Conservation (phyloP, 306 rosid species). For the Acacia confusa region DNA sequence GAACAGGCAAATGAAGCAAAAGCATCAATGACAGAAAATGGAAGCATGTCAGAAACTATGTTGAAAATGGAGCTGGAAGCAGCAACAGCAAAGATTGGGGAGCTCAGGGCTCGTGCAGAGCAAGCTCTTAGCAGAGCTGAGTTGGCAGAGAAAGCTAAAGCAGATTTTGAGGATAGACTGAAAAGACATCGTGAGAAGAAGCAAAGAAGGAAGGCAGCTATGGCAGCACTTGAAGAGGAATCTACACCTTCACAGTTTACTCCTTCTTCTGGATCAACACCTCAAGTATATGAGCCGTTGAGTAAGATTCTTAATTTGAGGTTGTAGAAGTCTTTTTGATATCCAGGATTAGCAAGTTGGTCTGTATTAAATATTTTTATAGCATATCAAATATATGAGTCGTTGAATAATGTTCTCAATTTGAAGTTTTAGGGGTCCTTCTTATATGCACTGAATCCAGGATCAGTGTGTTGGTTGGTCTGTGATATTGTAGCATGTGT, state of each 20-base stretch:
- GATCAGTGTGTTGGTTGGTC: background rate
- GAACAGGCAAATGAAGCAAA: conserved; percentile 34
- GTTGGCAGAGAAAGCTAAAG: conserved; percentile 76
- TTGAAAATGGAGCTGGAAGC: conserved; percentile 65
- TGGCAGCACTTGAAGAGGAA: conserved; percentile 58
- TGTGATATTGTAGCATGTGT: background rate
- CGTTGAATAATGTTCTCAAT: background rate
- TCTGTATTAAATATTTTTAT: background rate
- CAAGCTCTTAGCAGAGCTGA: conserved; percentile 82
- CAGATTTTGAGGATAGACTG: conserved; percentile 56
- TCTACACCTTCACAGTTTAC: conserved; percentile 42
- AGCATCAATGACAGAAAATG: background rate
- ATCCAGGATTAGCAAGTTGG: background rate
- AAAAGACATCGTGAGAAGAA: conserved; percentile 55
- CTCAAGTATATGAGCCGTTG: conserved; percentile 40
- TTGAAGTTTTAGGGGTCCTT: background rate
- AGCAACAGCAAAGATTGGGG: conserved; percentile 53
- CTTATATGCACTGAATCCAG: background rate
- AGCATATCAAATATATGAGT: background rate
- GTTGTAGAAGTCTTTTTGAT: conserved; percentile 31
- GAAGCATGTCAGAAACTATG: conserved; percentile 3
- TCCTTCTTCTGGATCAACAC: conserved; percentile 40
- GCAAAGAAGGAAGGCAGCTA: conserved; percentile 66
- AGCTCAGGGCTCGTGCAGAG: conserved; percentile 67
- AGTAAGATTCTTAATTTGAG: conserved; percentile 71